A percentile compares a stretch with the other conserved stretches of the same genome.
These are phyloP conservation scores for Ruellia speciosa DNA, from an alignment of 305 asterid species.

Conservation along the genomic window DNA sequence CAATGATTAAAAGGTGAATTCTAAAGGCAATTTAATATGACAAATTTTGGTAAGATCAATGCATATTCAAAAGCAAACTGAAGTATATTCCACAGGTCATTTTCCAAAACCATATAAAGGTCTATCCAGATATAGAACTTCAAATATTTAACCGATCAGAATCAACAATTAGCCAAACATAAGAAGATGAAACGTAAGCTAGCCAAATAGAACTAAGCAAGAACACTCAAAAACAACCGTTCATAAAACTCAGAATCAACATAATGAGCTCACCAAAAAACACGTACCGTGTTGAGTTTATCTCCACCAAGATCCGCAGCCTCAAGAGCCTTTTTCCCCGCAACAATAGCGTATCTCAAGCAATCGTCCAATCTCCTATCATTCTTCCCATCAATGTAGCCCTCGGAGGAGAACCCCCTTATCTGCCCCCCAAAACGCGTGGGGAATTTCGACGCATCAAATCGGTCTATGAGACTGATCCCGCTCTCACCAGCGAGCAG, in stretches of 20 bases:
- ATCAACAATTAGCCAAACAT: neutral
- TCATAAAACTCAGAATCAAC: neutral
- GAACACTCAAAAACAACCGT: neutral
- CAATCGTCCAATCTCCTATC: constrained; percentile 88
- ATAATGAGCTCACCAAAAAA: constrained; percentile 16
- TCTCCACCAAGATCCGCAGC: constrained; percentile 73
- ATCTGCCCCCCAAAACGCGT: constrained; percentile 96
- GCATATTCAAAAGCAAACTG: too few relatives aligned
- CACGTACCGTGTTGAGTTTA: constrained; percentile 36
- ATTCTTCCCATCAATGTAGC: constrained; percentile 86
- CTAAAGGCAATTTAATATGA: neutral
- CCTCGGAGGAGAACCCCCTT: constrained; percentile 64
- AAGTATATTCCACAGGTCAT: too few relatives aligned
- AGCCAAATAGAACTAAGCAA: too few relatives aligned
- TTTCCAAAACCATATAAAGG: too few relatives aligned
- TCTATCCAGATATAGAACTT: neutral
- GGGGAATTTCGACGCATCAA: constrained; percentile 80
- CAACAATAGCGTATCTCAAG: constrained; percentile 82
- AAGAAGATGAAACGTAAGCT: too few relatives aligned
- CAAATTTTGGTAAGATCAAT: too few relatives aligned
- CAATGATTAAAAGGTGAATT: neutral
- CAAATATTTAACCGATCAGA: constrained; percentile 4
- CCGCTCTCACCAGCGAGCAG: constrained; percentile 93
- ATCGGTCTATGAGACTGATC: constrained; percentile 65
- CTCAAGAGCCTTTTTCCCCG: constrained; percentile 92